Evolutionary conservation across 2,329 filamentous ascomycete genomes (phyloP).

Genomic region (Tolypocladium tropicale): DNA sequence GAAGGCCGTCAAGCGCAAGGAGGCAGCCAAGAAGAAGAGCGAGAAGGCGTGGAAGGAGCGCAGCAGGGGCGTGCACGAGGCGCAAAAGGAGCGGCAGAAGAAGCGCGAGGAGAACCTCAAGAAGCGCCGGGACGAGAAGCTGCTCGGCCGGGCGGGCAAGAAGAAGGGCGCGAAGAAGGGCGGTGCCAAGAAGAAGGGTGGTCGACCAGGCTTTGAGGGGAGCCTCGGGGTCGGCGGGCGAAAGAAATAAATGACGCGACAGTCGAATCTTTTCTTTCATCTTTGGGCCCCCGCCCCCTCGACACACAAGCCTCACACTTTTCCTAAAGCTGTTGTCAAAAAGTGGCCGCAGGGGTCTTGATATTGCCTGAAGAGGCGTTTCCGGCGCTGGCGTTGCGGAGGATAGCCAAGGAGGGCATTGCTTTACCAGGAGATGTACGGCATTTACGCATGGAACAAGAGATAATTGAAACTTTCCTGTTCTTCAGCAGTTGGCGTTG

Average conservation of each 20-base stretch:
- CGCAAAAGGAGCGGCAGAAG: constrained; percentile 68
- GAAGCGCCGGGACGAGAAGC: constrained; percentile 65
- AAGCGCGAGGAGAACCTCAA: constrained; percentile 73
- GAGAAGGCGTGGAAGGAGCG: constrained; percentile 78
- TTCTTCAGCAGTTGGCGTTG: not conserved
- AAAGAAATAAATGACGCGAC: constrained; percentile 27
- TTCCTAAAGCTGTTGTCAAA: not conserved
- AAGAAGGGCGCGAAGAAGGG: constrained; percentile 36
- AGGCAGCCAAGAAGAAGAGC: constrained; percentile 81
- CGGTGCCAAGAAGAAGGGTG: constrained; percentile 31
- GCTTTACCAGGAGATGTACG: not conserved
- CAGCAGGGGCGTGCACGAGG: constrained; percentile 59
- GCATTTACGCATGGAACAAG: not conserved
- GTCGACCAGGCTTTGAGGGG: constrained; percentile 60
- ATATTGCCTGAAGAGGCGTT: not conserved
- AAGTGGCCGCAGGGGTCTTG: not conserved
- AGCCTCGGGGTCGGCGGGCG: constrained; percentile 47
- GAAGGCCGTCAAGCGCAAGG: constrained; percentile 91
- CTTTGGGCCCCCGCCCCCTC: too few species aligned
- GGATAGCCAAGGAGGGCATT: not conserved
- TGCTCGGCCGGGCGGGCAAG: constrained; percentile 45
- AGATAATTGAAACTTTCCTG: not conserved
- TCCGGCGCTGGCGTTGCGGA: constrained; percentile 3
- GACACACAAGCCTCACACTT: too few species aligned
- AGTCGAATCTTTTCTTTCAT: not conserved